Base-by-base conservation (phyloP, 2,329 filamentous ascomycete genomes). In the Huntiella bhutanensis region DNA sequence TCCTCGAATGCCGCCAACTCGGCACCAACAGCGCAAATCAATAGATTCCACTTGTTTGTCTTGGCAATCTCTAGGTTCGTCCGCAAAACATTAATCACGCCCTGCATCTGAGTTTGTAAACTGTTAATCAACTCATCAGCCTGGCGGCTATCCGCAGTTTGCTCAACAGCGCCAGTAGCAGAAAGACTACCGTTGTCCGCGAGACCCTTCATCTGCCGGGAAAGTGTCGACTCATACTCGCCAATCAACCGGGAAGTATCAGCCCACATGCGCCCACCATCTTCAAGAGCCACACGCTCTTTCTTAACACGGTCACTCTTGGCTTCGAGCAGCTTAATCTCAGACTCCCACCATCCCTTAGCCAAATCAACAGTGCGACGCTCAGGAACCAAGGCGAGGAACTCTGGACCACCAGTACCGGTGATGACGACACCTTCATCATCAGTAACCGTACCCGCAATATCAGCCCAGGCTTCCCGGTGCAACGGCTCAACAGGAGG, bases 1-100 rank as follows among this genome's bases (percentile, higher is more conserved):
- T 78, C 71, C 32, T 62, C 63, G 50, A 82, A 77, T 2, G 78
- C 77, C 49, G 80, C 76, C 1, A 82, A 56, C 57, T 84, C 82
- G 0, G 82, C 82, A 0, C 81, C 80, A 33, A 88, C 75, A 8
- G 80, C 81, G 44, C 75, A 82, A 4, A 86, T 76, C 13, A 88
- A 65, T 12, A 87, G 62, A 48, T 80, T 86, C 82, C 82, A 88
- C 12, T 70, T 68, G 48, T 71, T 71, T 1, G 66, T 62, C 50
- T 81, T 73, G 0, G 77, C 77, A 2, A 68, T 56, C 1, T 65
- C 61, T 19, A 77, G 55, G 15, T 69, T 67, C 12, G 65, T 60
- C 45, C 76, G 68, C 3, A 88, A 60, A 2, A 69, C 67, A 1
- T 55, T 53, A 10, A 79, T 68, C 4, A 78, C 69, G 3, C 55